phyloP scores from a whole-genome alignment of 495 filamentous ascomycete species.

The Podospora appendiculata region DNA sequence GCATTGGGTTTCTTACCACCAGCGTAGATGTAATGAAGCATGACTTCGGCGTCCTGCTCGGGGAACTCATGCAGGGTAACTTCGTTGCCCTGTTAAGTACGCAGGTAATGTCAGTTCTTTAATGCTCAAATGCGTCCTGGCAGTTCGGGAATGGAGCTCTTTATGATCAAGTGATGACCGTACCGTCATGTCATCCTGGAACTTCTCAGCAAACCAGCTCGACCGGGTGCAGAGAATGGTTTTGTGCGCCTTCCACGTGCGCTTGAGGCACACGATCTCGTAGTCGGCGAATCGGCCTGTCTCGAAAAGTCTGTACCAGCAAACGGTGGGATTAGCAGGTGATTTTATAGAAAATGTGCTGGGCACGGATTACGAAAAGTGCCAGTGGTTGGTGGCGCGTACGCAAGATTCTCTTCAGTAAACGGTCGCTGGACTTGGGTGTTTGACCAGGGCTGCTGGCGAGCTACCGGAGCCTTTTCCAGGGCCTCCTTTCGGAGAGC shows the following conservation, averaged over 20 bases:
- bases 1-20: too few relatives aligned
- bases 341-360: too few relatives aligned
- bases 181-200: not conserved
- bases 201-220: slow-evolving; percentile 8
- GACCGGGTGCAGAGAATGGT: slow-evolving; percentile 7
- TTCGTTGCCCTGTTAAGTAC: not conserved
- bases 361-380: too few relatives aligned
- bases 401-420: too few relatives aligned
- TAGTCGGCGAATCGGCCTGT: slow-evolving; percentile 7
- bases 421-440: too few relatives aligned
- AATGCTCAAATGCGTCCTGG: not conserved
- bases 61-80: not conserved
- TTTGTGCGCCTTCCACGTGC: slow-evolving; percentile 14
- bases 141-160: not conserved
- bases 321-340: too few relatives aligned
- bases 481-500: too few relatives aligned
- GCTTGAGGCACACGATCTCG: slow-evolving; percentile 1
- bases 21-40: not conserved
- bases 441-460: too few relatives aligned
- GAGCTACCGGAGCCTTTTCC: too few relatives aligned
- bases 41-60: not conserved
- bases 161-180: too few relatives aligned
- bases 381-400: too few relatives aligned
- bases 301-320: slow-evolving; percentile 6
- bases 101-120: not conserved